Conservation (phyloP, 75 land plant genomes). For the Selaginella moellendorffii region DNA sequence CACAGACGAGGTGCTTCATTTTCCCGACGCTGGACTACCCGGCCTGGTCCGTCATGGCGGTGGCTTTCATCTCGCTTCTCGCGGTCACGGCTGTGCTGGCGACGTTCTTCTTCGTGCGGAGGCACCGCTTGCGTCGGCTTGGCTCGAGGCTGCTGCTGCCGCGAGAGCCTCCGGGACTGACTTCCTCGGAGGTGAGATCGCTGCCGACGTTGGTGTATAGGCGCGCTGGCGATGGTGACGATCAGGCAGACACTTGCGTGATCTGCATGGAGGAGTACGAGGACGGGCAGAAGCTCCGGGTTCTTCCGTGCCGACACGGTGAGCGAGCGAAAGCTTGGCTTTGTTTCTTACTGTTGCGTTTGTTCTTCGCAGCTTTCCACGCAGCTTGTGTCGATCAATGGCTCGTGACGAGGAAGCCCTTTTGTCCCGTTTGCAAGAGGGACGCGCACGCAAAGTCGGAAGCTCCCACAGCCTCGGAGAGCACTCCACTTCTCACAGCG, state of each 20-base stretch:
- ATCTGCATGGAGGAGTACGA: conserved; percentile 79
- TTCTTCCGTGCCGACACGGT: conserved; percentile 76
- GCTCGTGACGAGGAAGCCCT: conserved; percentile 78
- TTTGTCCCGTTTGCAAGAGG: conserved; percentile 91
- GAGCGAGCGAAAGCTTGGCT: too few species aligned
- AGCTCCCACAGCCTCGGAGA: conserved; percentile 64
- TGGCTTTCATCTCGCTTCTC: conserved; percentile 46
- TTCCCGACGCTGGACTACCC: conserved; percentile 25
- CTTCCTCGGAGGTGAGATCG: conserved; percentile 30
- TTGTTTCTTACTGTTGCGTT: too few species aligned
- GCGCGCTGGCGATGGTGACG: conserved; percentile 15
- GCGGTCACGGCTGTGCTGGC: conserved; percentile 32
- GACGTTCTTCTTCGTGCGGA: conserved; percentile 28
- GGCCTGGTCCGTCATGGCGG: conserved; percentile 41
- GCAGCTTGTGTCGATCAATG: conserved; percentile 71
- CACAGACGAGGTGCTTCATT: conserved; percentile 41
- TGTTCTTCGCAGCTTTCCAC: conserved; percentile 95
- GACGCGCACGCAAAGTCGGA: conserved; percentile 47
- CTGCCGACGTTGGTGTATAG: conserved; percentile 39
- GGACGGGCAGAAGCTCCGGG: conserved; percentile 41
- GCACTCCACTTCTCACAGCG: conserved; percentile 59
- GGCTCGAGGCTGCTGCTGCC: conserved; percentile 9
- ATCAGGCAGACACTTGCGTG: conserved; percentile 40
- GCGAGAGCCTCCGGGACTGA: conserved; percentile 21
- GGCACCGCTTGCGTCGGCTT: conserved; percentile 17